Evolutionary conservation across 306 rosid genomes (phyloP).

Genomic region (Malus sylvestris): DNA sequence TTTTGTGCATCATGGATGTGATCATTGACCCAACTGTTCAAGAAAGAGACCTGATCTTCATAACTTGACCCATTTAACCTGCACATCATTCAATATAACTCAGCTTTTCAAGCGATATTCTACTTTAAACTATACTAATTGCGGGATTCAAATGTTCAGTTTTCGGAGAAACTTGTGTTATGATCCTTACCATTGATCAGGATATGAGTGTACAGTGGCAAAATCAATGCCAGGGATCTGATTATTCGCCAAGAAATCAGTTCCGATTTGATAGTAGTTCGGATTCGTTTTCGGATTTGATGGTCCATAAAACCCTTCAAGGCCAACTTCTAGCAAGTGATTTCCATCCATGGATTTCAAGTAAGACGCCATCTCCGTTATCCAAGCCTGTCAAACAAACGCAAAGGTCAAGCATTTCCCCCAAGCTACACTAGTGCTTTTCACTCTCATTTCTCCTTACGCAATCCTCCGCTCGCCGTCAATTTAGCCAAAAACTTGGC

Average conservation of each 20-base stretch:
- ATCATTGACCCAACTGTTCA: conserved; percentile 53
- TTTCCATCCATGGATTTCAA: conserved; percentile 85
- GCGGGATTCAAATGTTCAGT: too few relatives aligned
- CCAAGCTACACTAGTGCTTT: background rate
- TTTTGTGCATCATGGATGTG: conserved; percentile 83
- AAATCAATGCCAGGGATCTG: conserved; percentile 76
- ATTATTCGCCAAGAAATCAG: conserved; percentile 85
- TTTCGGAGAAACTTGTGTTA: too few relatives aligned
- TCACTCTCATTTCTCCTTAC: background rate
- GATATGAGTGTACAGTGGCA: conserved; percentile 85
- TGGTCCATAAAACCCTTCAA: conserved; percentile 81
- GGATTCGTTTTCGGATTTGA: conserved; percentile 54
- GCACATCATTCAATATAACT: conserved; percentile 5
- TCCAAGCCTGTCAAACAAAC: conserved; percentile 55
- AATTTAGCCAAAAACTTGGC: background rate
- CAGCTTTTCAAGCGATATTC: too few relatives aligned
- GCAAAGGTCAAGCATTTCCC: background rate
- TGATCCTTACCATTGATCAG: conserved; percentile 65
- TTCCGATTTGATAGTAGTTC: conserved; percentile 47
- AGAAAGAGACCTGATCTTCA: conserved; percentile 58
- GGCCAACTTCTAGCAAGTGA: conserved; percentile 79
- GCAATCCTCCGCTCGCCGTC: background rate
- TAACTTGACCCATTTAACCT: conserved; percentile 58
- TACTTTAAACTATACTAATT: too few relatives aligned
- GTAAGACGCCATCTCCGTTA: conserved; percentile 83